Conservation (phyloP, 2,329 filamentous ascomycete genomes). For the Lasiodiplodia citricola region DNA sequence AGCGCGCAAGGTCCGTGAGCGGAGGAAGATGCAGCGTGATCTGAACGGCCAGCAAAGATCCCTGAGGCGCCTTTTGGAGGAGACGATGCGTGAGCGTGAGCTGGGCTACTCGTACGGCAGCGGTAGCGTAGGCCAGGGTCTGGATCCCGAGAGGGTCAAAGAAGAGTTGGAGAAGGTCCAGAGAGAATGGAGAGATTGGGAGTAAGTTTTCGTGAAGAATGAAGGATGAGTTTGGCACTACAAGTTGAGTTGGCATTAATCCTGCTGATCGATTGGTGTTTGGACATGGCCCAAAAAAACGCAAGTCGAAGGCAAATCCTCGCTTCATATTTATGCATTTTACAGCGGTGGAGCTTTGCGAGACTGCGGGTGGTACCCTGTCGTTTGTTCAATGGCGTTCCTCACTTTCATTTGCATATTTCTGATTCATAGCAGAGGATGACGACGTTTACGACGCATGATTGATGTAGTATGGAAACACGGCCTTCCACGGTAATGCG, state of each 20-base stretch:
- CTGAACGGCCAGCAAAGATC: constrained; percentile 1
- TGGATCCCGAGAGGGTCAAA: constrained; percentile 36
- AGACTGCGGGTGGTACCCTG: neutral
- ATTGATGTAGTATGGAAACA: neutral
- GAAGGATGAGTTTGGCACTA: neutral
- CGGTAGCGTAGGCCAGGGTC: neutral
- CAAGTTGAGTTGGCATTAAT: neutral
- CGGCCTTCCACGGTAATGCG: neutral
- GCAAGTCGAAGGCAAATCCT: neutral
- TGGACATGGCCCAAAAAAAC: neutral
- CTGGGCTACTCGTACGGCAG: constrained; percentile 28
- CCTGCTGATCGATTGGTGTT: neutral
- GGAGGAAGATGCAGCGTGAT: constrained; percentile 45
- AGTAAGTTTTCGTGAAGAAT: constrained; percentile 30
- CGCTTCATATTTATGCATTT: neutral
- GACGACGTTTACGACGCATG: constrained; percentile 1
- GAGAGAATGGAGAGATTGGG: constrained; percentile 39
- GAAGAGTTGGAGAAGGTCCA: constrained; percentile 35
- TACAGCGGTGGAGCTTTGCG: neutral
- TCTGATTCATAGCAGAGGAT: neutral
- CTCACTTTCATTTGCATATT: neutral
- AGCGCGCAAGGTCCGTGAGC: constrained; percentile 65
- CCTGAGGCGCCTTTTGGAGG: neutral
- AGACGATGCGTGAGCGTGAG: constrained; percentile 21
- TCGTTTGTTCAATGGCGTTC: neutral